These are phyloP conservation scores for Quercus cerris DNA, from an alignment of 306 rosid species.

Conservation along the genomic window DNA sequence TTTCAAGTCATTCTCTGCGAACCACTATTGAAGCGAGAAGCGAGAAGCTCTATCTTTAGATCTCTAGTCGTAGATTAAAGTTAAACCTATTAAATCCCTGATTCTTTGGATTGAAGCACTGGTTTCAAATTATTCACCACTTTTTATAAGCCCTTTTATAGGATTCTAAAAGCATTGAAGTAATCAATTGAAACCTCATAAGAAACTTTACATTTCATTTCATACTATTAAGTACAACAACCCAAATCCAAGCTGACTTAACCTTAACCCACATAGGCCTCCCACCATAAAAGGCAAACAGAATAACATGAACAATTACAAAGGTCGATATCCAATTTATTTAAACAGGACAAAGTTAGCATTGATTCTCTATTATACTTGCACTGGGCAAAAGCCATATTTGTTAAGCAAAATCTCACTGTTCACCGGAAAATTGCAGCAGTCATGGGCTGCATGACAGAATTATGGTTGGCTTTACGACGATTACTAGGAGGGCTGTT, in stretches of 20 bases:
- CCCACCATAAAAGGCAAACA: background rate
- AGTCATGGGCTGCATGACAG: slow-evolving; percentile 37
- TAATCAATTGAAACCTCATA: background rate
- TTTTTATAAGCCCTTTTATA: background rate
- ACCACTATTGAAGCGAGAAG: too few species aligned
- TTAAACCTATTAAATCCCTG: too few species aligned
- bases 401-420: slow-evolving; percentile 15
- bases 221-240: slow-evolving; percentile 6
- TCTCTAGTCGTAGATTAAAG: too few species aligned
- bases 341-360: background rate
- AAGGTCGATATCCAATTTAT: background rate
- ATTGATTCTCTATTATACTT: background rate
- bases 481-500: slow-evolving; percentile 27
- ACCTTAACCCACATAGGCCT: background rate
- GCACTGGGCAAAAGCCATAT: background rate
- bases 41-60: too few species aligned
- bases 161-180: background rate
- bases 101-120: too few species aligned
- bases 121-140: too few species aligned
- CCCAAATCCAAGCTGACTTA: slow-evolving; percentile 6
- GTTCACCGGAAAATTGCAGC: slow-evolving; percentile 37
- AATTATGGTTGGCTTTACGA: slow-evolving; percentile 43
- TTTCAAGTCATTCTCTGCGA: too few species aligned
- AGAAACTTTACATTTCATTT: slow-evolving; percentile 40
- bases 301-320: background rate